Conservation (phyloP, 164 flowering plant genomes). For the Paratinospora sagittata region DNA sequence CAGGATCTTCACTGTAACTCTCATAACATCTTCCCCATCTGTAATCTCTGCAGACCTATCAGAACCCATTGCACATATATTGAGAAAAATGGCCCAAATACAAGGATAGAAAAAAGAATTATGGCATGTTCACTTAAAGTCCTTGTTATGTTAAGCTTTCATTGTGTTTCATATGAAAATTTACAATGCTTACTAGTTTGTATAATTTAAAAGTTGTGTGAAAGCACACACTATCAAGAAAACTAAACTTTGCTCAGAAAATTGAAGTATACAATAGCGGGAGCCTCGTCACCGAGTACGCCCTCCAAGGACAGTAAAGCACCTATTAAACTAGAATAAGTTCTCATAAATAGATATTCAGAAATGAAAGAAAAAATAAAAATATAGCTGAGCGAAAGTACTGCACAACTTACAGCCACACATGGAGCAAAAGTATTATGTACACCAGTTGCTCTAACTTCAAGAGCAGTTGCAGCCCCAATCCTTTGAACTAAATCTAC, state of each 20-base stretch:
- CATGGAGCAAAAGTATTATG: slow-evolving; percentile 62
- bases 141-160: not conserved
- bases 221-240: not conserved
- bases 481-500: slow-evolving; percentile 49
- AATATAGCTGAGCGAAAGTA: not conserved
- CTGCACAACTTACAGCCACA: slow-evolving; percentile 49
- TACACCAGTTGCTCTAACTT: slow-evolving; percentile 61
- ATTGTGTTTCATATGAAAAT: not conserved
- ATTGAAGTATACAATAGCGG: not conserved
- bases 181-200: not conserved
- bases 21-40: slow-evolving; percentile 81
- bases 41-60: slow-evolving; percentile 64
- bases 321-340: too few relatives aligned
- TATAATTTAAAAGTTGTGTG: not conserved
- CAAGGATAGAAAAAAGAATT: not conserved
- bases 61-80: slow-evolving; percentile 2
- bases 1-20: slow-evolving; percentile 60
- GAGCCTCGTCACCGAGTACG: too few relatives aligned
- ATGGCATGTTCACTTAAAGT: not conserved
- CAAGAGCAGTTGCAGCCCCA: slow-evolving; percentile 63
- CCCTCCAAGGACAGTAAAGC: too few relatives aligned
- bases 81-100: not conserved
- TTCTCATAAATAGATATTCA: too few relatives aligned
- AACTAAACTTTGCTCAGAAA: not conserved
- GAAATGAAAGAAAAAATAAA: not conserved